Evolutionary conservation across 768 basidiomycete species (phyloP).

Genomic region (Trametes cingulata): DNA sequence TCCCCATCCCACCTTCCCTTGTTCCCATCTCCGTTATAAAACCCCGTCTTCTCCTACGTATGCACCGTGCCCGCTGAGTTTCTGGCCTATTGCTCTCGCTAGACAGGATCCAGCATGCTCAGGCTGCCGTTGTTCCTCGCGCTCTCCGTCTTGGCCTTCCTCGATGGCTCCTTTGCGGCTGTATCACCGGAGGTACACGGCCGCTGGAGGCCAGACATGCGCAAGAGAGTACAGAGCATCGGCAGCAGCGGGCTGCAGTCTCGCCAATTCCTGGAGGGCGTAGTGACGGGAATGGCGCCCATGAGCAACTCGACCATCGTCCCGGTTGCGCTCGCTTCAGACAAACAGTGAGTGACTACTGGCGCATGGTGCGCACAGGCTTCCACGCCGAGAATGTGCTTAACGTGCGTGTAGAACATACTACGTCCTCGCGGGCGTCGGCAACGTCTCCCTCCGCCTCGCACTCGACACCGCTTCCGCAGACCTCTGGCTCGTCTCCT

Average conservation of each 20-base stretch:
- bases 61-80: background rate
- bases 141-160: constrained; percentile 14
- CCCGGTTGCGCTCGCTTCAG: constrained; percentile 12
- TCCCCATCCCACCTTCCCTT: background rate
- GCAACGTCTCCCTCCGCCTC: constrained; percentile 65
- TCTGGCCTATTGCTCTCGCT: background rate
- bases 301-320: constrained; percentile 16
- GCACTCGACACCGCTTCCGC: constrained; percentile 76
- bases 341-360: constrained; percentile 14
- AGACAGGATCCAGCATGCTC: background rate
- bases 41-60: background rate
- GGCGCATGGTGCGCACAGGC: background rate
- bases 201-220: constrained; percentile 20
- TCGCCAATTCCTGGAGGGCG: constrained; percentile 10
- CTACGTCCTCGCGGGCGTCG: constrained; percentile 59
- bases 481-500: constrained; percentile 71
- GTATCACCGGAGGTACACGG: background rate
- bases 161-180: constrained; percentile 8
- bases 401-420: constrained; percentile 54
- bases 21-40: constrained; percentile 1
- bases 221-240: background rate
- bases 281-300: background rate
- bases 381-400: background rate
- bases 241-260: background rate
- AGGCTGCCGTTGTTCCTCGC: constrained; percentile 19